Base-by-base conservation (phyloP, 208 protist genomes). In the Porcisia hertigi region DNA sequence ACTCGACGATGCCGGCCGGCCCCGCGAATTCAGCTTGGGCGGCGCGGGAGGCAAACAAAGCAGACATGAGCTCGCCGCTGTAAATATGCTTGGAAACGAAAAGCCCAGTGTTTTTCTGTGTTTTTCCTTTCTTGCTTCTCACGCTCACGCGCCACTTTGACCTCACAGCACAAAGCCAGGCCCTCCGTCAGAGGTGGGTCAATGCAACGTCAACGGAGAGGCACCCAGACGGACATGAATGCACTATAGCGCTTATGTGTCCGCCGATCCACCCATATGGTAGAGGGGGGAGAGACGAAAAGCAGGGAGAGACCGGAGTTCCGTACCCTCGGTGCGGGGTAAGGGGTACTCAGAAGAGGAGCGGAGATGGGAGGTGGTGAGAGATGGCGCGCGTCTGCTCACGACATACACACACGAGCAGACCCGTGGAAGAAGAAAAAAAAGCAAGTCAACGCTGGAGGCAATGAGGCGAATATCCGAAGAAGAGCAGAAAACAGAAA, bases 1-100 rank as follows among this genome's bases (percentile, higher is more conserved):
- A 47, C 72, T 77, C 72, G 8, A 77, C 1, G n/a, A 82, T 41
- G 65, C 72, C 69, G 5, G 23, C 23, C 3, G 71, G 72, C 72
- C 64, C 77, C 11, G 58, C 58, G 55, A 65, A 49, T 30, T 72
- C 53, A 25, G 69, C 16, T 7, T 18, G 25, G 69, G 53, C 36
- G 30, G 2, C 53, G 6, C 49, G 9, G 23, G 36, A 23, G 52
- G 36, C 30, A 30, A 45, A 71, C 1, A 23, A 20, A 34, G 66
- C 1, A 57, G 30, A 43, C 63, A 67, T 67, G 12, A 30, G 11
- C 34, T 47, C 39, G 11, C 41, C 1, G 11, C 7, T 6, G 41
- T 49, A 20, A 4, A n/a, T 25, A 36, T 43, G 7, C 14, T 5
- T 67, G 39, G 20, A 52, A 36, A 67, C 6, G 23, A 47, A 12